These are phyloP conservation scores for Cutaneotrichosporon arboriforme DNA, from an alignment of 1,284 basidiomycete species.

Conservation along the genomic window DNA sequence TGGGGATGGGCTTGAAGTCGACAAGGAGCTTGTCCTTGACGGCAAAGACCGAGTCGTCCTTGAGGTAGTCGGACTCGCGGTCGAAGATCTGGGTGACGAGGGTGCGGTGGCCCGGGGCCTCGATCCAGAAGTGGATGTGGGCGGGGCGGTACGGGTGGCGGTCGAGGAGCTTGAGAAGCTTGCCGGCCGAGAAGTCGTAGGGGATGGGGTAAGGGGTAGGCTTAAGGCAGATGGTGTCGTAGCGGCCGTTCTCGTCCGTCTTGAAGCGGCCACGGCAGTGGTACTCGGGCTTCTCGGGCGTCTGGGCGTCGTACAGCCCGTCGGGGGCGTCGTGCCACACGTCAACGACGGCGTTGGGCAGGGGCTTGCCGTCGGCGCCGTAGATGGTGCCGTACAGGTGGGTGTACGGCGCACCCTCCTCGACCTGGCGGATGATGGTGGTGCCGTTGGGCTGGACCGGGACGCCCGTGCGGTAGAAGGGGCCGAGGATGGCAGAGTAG, in stretches of 20 bases:
- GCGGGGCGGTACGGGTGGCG: conserved; percentile 45
- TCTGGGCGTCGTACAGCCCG: conserved; percentile 47
- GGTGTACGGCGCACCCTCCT: conserved; percentile 30
- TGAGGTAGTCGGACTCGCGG: conserved; percentile 40
- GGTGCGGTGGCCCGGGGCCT: conserved; percentile 27
- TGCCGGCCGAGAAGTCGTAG: conserved; percentile 41
- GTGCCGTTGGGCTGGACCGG: conserved; percentile 35
- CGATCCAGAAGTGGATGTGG: conserved; percentile 42
- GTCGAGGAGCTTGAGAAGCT: conserved; percentile 38
- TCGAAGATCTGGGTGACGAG: conserved; percentile 43
- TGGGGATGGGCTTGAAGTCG: conserved; percentile 19
- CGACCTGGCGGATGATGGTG: conserved; percentile 31
- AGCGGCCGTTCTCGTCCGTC: conserved; percentile 38
- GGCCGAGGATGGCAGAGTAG: conserved; percentile 41
- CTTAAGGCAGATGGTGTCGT: conserved; percentile 34
- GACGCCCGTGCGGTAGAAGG: conserved; percentile 25
- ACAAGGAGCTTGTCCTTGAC: conserved; percentile 36
- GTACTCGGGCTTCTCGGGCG: conserved; percentile 40
- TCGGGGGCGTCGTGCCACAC: conserved; percentile 45
- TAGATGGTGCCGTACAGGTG: conserved; percentile 36
- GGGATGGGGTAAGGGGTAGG: conserved; percentile 47
- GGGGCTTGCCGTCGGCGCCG: conserved; percentile 34
- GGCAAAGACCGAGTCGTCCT: conserved; percentile 47
- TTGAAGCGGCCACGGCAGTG: conserved; percentile 38
- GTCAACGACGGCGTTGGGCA: conserved; percentile 41